Percentiles rank a stretch among this genome's conserved stretches.
Conservation (phyloP, 495 filamentous ascomycete genomes). For the Mycothermus thermophilus region DNA sequence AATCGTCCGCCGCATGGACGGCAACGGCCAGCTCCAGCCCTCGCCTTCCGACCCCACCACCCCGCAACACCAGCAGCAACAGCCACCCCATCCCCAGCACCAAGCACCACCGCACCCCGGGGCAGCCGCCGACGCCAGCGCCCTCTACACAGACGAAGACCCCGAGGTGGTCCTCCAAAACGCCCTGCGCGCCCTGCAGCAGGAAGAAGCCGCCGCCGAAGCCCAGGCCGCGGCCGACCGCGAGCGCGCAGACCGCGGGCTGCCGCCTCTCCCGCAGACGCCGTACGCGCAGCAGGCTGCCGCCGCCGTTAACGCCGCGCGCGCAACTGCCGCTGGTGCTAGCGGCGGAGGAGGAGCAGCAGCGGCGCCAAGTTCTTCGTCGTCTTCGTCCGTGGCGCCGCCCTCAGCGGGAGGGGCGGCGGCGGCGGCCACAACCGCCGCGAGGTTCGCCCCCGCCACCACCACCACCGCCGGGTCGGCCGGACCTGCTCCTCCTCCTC, state of each 20-base stretch:
- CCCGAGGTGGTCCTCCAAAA: conserved; percentile 38
- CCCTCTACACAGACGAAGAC: conserved; percentile 28
- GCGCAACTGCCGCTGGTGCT: neutral
- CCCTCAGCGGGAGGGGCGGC: too few relatives aligned
- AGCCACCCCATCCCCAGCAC: neutral
- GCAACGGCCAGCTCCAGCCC: too few relatives aligned
- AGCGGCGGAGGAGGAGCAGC: neutral
- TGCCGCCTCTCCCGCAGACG: conserved; percentile 22
- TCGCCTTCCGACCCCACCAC: conserved; percentile 14
- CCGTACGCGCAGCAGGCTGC: conserved; percentile 23
- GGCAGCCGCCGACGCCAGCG: conserved; percentile 8
- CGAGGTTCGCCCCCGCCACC: conserved; percentile 14
- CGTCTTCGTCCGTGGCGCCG: too few relatives aligned
- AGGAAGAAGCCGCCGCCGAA: conserved; percentile 37
- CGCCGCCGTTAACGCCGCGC: conserved; percentile 10
- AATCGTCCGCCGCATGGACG: conserved; percentile 30
- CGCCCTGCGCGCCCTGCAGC: conserved; percentile 32
- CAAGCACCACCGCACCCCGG: neutral
- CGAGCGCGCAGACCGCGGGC: conserved; percentile 29
- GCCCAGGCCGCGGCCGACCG: conserved; percentile 29
- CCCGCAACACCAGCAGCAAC: conserved; percentile 7
- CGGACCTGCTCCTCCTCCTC: too few relatives aligned
- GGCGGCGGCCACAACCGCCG: neutral
- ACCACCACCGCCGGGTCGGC: neutral
- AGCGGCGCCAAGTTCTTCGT: neutral